Evolutionary conservation across 345 rosid species (phyloP), one percentile per base, ranked within the genome.

Genomic region (Ceriops decandra): DNA sequence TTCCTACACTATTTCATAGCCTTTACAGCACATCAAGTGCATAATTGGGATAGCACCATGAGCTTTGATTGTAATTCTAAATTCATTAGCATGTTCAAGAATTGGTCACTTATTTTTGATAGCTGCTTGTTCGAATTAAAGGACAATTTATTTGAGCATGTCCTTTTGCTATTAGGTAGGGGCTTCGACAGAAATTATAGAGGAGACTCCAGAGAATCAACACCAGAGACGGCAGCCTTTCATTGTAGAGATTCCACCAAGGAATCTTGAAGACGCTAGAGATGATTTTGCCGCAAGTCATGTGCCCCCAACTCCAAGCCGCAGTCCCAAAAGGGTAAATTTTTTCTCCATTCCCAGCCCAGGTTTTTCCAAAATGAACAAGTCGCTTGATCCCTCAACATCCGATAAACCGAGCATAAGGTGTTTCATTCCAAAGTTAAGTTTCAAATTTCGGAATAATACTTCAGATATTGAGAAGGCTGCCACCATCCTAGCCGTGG

Each of bases 381-480:
- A 77, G 58, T 72, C 88, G 62, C 76, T 76, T 24, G 68, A 71
- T 65, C 67, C 75, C 1, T 81, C 85, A 1, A 68, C 86, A 27
- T 60, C 91, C 16, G 77, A 71, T 74, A 91, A 70, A 82, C 66
- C 86, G 63, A 70, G 80, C 70, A 56, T 82, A 60, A 95, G 79
- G 72, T 81, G 69, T 78, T 77, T 90, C 52, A 83, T 95, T 58
- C 96, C 99, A 3, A 91, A 83, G 77, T 52, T 90, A 33, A 90
- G 93, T 74, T 91, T 93, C 75, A 93, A 87, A 70, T 80, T 62
- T 71, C 79, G 85, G 60, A 78, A 72, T 75, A 78, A 67, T 56
- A 72, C 71, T 27, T 53, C 80, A 0, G 99, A 95, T 71, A 82
- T 88, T 30, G 97, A 91, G 82, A 90, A 86, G 82, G 95, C 92